Evolutionary conservation across 1,284 basidiomycete genomes (phyloP).

Genomic region (Nidula niveotomentosa): DNA sequence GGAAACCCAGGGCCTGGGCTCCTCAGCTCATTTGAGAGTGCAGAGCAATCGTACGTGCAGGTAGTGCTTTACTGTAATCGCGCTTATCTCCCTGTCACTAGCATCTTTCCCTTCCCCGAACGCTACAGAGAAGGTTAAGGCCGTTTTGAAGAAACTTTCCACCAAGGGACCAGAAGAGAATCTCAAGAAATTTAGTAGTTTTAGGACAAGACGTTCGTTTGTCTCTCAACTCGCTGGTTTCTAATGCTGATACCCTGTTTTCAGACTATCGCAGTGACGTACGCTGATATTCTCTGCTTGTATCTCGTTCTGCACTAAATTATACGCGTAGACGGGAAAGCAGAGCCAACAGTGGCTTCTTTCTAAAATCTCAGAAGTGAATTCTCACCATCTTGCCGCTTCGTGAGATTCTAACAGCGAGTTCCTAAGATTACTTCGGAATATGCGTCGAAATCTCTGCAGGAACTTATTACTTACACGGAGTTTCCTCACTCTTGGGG

Average conservation of each 20-base stretch:
- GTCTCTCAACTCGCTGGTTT: slow-evolving; percentile 31
- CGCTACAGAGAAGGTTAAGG: slow-evolving; percentile 51
- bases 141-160: slow-evolving; percentile 66
- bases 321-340: slow-evolving; percentile 60
- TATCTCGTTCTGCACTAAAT: slow-evolving; percentile 11
- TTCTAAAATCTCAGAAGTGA: slow-evolving; percentile 67
- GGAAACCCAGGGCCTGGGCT: slow-evolving; percentile 64
- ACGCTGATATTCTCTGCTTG: slow-evolving; percentile 16
- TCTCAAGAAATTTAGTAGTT: slow-evolving; percentile 73
- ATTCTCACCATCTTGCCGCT: slow-evolving; percentile 8
- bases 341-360: slow-evolving; percentile 86
- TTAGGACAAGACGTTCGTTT: slow-evolving; percentile 65
- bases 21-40: slow-evolving; percentile 36
- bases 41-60: slow-evolving; percentile 36
- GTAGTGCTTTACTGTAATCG: neutral
- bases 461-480: slow-evolving; percentile 58
- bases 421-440: slow-evolving; percentile 60
- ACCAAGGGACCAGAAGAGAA: slow-evolving; percentile 69
- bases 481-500: slow-evolving; percentile 93
- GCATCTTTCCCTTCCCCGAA: slow-evolving; percentile 59
- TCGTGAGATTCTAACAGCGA: too few relatives aligned
- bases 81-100: slow-evolving; percentile 15
- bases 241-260: slow-evolving; percentile 22
- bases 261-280: slow-evolving; percentile 81
- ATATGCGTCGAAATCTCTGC: slow-evolving; percentile 57